Evolutionary conservation across 2,329 filamentous ascomycete species (phyloP).

Genomic region (Fusarium domesticum): DNA sequence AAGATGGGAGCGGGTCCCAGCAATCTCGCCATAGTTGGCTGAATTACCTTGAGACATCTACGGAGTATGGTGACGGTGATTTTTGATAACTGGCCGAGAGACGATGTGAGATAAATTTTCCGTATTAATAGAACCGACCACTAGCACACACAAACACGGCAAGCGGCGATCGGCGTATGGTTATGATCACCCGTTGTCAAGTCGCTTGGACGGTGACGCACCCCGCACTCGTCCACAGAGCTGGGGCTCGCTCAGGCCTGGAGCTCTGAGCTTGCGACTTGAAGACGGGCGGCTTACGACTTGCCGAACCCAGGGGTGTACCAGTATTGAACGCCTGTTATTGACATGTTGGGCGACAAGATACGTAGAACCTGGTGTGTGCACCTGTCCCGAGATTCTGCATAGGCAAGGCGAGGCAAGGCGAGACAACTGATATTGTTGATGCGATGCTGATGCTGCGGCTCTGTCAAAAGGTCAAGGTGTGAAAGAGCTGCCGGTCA

Average conservation of each 20-base stretch:
- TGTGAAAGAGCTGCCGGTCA: constrained; percentile 19
- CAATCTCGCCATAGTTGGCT: too few species aligned
- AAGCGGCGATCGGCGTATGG: constrained; percentile 16
- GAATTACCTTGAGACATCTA: too few species aligned
- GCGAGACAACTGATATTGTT: constrained; percentile 1
- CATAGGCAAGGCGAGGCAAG: background rate
- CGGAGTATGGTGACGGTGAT: too few species aligned
- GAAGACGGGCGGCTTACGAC: background rate
- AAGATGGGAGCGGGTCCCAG: too few species aligned
- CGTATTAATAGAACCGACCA: constrained; percentile 11
- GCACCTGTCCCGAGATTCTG: constrained; percentile 19
- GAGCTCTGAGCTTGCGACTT: background rate
- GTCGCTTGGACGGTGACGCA: constrained; percentile 15
- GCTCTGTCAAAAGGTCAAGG: constrained; percentile 27
- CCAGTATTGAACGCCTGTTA: too few species aligned
- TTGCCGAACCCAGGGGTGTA: too few species aligned
- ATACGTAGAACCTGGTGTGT: constrained; percentile 8
- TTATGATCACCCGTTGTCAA: constrained; percentile 1
- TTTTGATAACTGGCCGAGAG: too few species aligned
- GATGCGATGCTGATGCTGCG: constrained; percentile 22
- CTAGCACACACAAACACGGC: constrained; percentile 10
- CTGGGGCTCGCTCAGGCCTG: background rate
- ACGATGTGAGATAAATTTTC: too few species aligned
- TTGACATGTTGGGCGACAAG: too few species aligned
- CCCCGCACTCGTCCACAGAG: constrained; percentile 22